phyloP scores from a whole-genome alignment of 139 green algal species.

The Chlamydomonas incerta region DNA sequence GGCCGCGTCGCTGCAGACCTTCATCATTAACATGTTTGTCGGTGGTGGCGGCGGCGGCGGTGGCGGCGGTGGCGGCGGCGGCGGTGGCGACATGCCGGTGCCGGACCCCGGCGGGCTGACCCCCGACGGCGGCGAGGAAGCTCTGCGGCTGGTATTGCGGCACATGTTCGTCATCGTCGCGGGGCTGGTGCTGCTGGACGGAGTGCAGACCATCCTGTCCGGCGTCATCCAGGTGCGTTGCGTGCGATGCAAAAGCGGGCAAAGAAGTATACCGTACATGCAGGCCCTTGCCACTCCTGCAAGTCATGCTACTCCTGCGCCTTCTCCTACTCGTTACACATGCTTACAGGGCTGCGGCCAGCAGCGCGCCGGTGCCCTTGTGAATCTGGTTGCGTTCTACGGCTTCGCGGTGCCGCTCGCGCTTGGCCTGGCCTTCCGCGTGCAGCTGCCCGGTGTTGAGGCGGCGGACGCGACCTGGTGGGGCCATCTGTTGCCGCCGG shows the following conservation, averaged over 20 bases:
- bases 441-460: not conserved
- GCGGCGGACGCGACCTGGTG: too few species aligned
- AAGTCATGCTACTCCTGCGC: too few species aligned
- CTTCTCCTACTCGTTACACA: too few species aligned
- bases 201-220: slow-evolving; percentile 56
- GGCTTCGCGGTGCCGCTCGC: slow-evolving; percentile 45
- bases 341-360: slow-evolving; percentile 62
- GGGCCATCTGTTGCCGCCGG: not conserved
- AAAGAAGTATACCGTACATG: too few species aligned
- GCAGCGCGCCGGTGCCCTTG: slow-evolving; percentile 45
- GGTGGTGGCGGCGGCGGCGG: too few species aligned
- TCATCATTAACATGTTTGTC: slow-evolving; percentile 36
- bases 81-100: too few species aligned
- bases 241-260: too few species aligned
- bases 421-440: slow-evolving; percentile 39
- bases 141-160: not conserved
- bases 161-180: slow-evolving; percentile 51
- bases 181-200: slow-evolving; percentile 62
- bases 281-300: too few species aligned
- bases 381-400: slow-evolving; percentile 64
- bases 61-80: too few species aligned
- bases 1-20: too few species aligned
- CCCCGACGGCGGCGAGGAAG: not conserved
- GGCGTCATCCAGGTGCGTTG: slow-evolving; percentile 53
- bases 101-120: too few species aligned